Evolutionary conservation across 2,329 filamentous ascomycete species (phyloP).

Genomic region (Aspergillus floridensis): DNA sequence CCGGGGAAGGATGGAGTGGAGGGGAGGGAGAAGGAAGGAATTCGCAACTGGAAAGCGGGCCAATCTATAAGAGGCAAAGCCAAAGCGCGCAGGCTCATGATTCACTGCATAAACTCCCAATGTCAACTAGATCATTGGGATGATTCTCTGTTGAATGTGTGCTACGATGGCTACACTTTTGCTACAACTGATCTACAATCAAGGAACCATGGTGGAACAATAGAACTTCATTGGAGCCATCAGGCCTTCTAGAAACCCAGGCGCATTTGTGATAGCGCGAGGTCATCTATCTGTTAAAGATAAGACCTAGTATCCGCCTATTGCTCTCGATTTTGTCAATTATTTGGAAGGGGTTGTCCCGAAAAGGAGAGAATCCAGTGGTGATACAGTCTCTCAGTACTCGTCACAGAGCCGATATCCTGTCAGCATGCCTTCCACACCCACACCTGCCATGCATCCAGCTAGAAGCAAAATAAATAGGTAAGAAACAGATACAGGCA

Average conservation of each 20-base stretch:
- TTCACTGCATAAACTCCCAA: too few relatives aligned
- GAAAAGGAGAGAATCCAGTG: background rate
- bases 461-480: background rate
- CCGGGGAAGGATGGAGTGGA: background rate
- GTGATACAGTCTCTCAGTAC: background rate
- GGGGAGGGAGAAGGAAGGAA: background rate
- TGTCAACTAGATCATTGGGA: too few relatives aligned
- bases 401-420: background rate
- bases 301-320: background rate
- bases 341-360: background rate
- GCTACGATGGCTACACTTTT: background rate
- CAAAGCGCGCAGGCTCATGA: too few relatives aligned
- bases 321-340: background rate
- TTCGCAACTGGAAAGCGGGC: background rate
- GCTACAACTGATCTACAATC: background rate
- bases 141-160: background rate
- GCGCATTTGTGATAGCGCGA: background rate
- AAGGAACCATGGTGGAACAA: slow-evolving; percentile 6
- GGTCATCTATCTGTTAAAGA: background rate
- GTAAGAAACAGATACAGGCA: background rate
- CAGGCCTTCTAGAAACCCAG: slow-evolving; percentile 11
- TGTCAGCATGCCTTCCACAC: background rate
- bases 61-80: background rate
- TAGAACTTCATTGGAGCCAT: slow-evolving; percentile 20
- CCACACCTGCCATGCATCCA: slow-evolving; percentile 2